Percentiles rank a stretch among this genome's conserved stretches.
phyloP scores from a whole-genome alignment of 345 rosid genomes.

The Salix brachista region DNA sequence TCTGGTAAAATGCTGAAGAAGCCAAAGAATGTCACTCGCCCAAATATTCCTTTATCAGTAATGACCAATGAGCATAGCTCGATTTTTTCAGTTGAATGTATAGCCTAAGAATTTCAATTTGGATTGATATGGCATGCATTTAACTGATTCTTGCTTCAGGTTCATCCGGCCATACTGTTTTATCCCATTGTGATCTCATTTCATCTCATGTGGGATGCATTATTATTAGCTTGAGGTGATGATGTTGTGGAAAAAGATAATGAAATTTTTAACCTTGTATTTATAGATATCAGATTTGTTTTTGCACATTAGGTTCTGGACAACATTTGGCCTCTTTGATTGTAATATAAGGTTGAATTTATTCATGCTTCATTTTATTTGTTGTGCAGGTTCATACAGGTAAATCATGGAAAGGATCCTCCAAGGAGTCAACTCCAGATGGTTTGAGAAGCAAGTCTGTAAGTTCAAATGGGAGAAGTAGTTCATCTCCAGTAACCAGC shows the following conservation, averaged over 20 bases:
- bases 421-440: slow-evolving; percentile 47
- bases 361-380: not conserved
- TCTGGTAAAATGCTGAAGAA: not conserved
- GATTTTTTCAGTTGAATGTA: not conserved
- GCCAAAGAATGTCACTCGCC: not conserved
- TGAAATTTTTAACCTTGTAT: not conserved
- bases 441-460: slow-evolving; percentile 47
- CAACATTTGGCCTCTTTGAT: not conserved
- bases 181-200: not conserved
- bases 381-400: slow-evolving; percentile 42
- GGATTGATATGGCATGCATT: not conserved
- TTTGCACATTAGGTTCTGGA: not conserved
- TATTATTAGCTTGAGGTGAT: not conserved
- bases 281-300: not conserved
- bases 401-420: slow-evolving; percentile 41
- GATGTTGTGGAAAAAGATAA: not conserved
- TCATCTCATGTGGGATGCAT: not conserved
- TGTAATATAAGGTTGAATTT: not conserved
- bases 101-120: not conserved
- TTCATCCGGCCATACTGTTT: not conserved
- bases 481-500: slow-evolving; percentile 37
- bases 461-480: slow-evolving; percentile 50
- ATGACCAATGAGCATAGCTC: not conserved
- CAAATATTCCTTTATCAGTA: not conserved
- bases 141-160: not conserved